phyloP scores from a whole-genome alignment of 2,329 filamentous ascomycete species.

The Beauveria asiatica region DNA sequence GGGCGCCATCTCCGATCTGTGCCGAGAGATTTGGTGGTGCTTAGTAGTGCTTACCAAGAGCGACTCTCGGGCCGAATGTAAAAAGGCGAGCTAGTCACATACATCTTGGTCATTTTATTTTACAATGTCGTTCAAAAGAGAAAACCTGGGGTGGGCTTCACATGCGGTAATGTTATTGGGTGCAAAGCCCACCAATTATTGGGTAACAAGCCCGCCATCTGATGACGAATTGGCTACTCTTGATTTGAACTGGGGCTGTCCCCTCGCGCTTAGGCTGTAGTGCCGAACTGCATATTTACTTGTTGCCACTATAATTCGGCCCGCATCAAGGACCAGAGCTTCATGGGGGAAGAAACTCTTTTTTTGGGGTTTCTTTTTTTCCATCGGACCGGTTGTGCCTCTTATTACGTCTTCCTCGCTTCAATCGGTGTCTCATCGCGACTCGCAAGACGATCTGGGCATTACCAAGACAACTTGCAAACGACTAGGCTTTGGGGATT shows the following conservation, averaged over 20 bases:
- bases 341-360: neutral
- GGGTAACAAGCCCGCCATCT: neutral
- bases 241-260: neutral
- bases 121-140: neutral
- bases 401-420: neutral
- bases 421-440: neutral
- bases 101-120: too few relatives aligned
- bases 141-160: neutral
- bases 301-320: slow-evolving; percentile 3
- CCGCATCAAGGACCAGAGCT: neutral
- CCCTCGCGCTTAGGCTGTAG: slow-evolving; percentile 2
- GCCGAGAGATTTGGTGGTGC: neutral
- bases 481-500: neutral
- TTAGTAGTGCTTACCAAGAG: neutral
- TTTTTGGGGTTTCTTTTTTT: neutral
- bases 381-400: neutral
- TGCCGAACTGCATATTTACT: neutral
- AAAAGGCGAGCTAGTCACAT: neutral
- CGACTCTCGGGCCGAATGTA: neutral
- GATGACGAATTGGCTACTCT: neutral
- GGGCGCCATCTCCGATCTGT: neutral
- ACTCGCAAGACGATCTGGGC: too few relatives aligned
- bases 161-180: neutral
- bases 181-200: neutral
- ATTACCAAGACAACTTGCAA: too few relatives aligned